A percentile compares a stretch with the other conserved stretches of the same genome.
Conservation (phyloP, 192 early-diverging fungal species). For the Backusella westeae region DNA sequence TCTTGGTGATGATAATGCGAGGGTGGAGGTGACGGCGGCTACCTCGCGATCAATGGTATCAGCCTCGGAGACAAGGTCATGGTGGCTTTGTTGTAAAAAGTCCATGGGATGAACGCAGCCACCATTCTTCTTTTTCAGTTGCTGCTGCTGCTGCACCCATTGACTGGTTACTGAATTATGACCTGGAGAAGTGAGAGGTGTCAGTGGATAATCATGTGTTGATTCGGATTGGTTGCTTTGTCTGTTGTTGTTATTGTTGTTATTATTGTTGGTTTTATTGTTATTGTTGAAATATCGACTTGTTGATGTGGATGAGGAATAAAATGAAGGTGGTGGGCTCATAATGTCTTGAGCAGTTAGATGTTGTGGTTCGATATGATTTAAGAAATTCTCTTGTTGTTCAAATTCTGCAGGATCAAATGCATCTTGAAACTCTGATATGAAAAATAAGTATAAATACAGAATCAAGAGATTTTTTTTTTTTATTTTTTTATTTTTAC, state of each 20-base stretch:
- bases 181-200: slow-evolving; percentile 17
- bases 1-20: slow-evolving; percentile 6
- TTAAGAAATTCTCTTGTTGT: not conserved
- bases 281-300: not conserved
- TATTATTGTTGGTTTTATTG: not conserved
- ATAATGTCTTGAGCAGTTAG: not conserved
- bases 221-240: not conserved
- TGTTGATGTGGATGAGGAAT: not conserved
- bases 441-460: not conserved
- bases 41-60: slow-evolving; percentile 29
- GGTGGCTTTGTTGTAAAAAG: not conserved
- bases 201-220: slow-evolving; percentile 21
- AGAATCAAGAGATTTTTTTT: not conserved
- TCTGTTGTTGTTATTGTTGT: not conserved
- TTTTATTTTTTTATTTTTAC: not conserved
- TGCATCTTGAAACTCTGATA: slow-evolving; percentile 8
- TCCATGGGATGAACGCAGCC: slow-evolving; percentile 13
- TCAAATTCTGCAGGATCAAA: slow-evolving; percentile 7
- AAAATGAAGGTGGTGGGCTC: not conserved
- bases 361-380: not conserved
- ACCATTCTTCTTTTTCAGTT: not conserved
- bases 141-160: slow-evolving; percentile 3
- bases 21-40: slow-evolving; percentile 13
- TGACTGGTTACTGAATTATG: slow-evolving; percentile 1
- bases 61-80: slow-evolving; percentile 7